Evolutionary conservation across 1,284 basidiomycete species (phyloP), one percentile per base, ranked within the genome.

Genomic region (Mycena citricolor): DNA sequence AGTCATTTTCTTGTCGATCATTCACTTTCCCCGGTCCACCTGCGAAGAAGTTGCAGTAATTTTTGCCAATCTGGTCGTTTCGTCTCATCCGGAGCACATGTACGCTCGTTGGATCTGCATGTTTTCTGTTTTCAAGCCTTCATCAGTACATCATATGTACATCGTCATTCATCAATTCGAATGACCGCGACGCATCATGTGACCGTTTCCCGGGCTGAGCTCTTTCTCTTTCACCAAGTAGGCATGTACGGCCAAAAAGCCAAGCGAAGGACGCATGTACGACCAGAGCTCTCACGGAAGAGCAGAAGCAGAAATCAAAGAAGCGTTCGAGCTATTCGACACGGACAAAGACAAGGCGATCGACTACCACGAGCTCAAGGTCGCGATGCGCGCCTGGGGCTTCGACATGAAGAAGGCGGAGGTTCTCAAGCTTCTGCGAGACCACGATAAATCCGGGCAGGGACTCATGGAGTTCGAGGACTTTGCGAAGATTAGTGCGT

Each of bases 391-490:
- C 35, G 97, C 97, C 4, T 72, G 99, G 34, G 97, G 97, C 1
- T 99, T 99, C 62, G 97, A 98, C 65, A 68, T 97, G 65, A 97
- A 98, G 73, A 99, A 99, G 71, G 90, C 92, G 0, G 97, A 99
- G 67, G 94, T 99, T 40, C 71, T 99, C 55, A 98, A 98, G 67
- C 76, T 99, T 35, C 72, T 99, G 48, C 75, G 93, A 32, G 95
- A 98, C 59, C 81, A 95, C 61, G 94, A 97, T 63, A 90, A 92
- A 69, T 81, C 80, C 5, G 89, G 87, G 1, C 86, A 90, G 53
- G 88, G 89, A n/a, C 67, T 97, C 50, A 94, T 99, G 83, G 89
- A 92, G 52, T 97, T 89, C 64, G 89, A 92, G 42, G 90, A 93
- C 58, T 99, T 99, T 63, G 86, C 90, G 37, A 90, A 90, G 74